Base-by-base conservation (phyloP, 768 basidiomycete genomes). In the Naganishia vishniacii region DNA sequence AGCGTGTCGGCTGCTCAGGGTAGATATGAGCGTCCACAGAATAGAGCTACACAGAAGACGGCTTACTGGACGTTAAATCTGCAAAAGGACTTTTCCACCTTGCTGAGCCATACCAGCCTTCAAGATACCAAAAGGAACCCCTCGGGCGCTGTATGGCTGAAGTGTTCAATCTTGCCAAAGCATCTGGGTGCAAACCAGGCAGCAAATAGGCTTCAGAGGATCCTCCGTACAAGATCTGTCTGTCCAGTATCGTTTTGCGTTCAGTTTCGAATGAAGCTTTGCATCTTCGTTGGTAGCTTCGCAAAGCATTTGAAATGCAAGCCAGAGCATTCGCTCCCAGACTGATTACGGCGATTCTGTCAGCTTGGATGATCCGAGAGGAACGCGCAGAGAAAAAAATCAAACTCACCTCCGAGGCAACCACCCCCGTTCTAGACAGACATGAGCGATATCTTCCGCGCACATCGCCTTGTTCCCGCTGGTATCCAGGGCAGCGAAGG, bases 91-190 rank as follows among this genome's bases (percentile, higher is more conserved):
- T 56, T 26, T 56, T 37, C 53, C 53, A 56, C 9, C 23, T 34
- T 5, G 15, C 32, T 3, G 53, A 56, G 31, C 53, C 53, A 26
- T 56, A 56, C 20, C 37, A 5, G 11, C 53, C 53, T 37, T 56
- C 53, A 23, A 56, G 53, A 40, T 56, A 56, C 53, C 53, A 56
- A 12, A 56, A 37, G n/a, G 37, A 32, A 16, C 53, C 53, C 23
- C 31, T 56, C 18, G 53, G 23, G 28, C 28, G 37, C 8, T 34
- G 34, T 8, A 12, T 41, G n/a, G 16, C 4, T 18, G 49, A 11
- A 6, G 11, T 40, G 20, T 4, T 53, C 49, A 34, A n/a, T 20
- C 15, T 41, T 20, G 18, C 16, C 53, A 40, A 8, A 13, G 15
- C 20, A n/a, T 26, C 37, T 3, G 37, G 53, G 40, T 56, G 53